Evolutionary conservation across 1,284 basidiomycete genomes (phyloP), one percentile per base, ranked within the genome.

Genomic region (Phylloporus sp.): DNA sequence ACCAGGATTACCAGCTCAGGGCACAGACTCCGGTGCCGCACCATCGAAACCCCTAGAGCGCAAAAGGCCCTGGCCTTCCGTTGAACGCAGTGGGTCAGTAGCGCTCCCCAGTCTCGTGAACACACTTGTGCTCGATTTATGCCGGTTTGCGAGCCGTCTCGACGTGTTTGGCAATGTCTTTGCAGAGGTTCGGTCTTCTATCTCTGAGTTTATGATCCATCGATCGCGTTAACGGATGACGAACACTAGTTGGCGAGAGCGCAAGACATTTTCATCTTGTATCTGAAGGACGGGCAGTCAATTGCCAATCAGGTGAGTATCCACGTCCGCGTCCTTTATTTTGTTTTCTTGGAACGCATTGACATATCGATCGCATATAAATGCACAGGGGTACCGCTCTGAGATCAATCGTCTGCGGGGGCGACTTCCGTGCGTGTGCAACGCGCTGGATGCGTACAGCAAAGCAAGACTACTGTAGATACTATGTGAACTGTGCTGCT

Each of bases 241-340:
- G 5, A 18, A 53, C 34, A 20, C 8, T 29, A 70, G 69, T 22
- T 70, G 37, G 53, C 62, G 17, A 63, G 69, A 46, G 63, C 58
- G 40, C 69, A 70, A 47, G 65, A 65, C 29, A 54, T 69, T 12
- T 56, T 70, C 18, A 7, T 70, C 31, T 0, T 70, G 22, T 64
- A 70, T 53, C 39, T 70, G 50, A 72, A 70, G 54, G 69, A 70
- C 17, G 68, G 70, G 5, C 66, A 64, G 40, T 70, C 69, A 24
- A 29, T 56, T n/a, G 34, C 31, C 6, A 42, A 69, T 49, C 63
- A 42, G 63, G 70, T 66, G 13, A 5, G 62, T 60, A 17, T 22
- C 32, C n/a, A n/a, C 6, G 18, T 18, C 10, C 32, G 10, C 29
- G 8, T 4, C 17, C 26, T 15, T 6, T 44, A 20, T n/a, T 17